Conservation (phyloP, 2,329 filamentous ascomycete species). For the Blumeria graminis region DNA sequence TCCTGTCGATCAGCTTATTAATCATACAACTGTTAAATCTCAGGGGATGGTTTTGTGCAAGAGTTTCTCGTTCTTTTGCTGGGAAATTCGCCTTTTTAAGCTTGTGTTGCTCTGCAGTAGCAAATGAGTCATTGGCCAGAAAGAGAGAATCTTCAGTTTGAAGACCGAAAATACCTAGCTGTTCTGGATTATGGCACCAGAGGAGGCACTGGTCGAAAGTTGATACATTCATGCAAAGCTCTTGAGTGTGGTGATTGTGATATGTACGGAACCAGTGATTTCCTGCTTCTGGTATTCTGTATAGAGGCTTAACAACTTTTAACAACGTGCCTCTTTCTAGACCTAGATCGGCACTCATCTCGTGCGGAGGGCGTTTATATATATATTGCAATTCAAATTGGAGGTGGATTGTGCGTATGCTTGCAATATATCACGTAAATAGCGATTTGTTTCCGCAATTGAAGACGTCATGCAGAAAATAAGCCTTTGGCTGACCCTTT, state of each 20-base stretch:
- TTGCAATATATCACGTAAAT: conserved; percentile 4
- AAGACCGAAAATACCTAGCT: conserved; percentile 3
- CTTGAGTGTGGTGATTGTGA: conserved; percentile 2
- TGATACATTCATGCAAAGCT: conserved; percentile 3
- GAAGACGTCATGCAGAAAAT: conserved; percentile 3
- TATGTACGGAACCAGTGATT: conserved; percentile 5
- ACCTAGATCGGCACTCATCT: neutral
- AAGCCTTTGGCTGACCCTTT: conserved; percentile 3
- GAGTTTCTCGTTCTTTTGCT: neutral
- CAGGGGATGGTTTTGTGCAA: neutral
- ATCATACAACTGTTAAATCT: conserved; percentile 1
- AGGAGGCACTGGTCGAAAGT: conserved; percentile 2
- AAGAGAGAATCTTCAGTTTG: conserved; percentile 5
- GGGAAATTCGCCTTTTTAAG: conserved; percentile 3
- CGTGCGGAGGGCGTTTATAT: conserved; percentile 1
- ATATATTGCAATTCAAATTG: conserved; percentile 4
- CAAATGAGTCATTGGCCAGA: conserved; percentile 2
- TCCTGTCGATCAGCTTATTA: neutral
- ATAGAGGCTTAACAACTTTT: conserved; percentile 4
- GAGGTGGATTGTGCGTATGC: conserved; percentile 4
- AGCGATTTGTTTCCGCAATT: neutral
- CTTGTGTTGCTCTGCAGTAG: neutral
- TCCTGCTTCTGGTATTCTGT: conserved; percentile 4
- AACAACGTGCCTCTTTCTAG: neutral
- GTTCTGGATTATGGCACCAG: neutral